A percentile compares a stretch with the other conserved stretches of the same genome.
These are phyloP conservation scores for Penicillium sp. DNA, from an alignment of 2,329 filamentous ascomycete species.

Conservation along the genomic window DNA sequence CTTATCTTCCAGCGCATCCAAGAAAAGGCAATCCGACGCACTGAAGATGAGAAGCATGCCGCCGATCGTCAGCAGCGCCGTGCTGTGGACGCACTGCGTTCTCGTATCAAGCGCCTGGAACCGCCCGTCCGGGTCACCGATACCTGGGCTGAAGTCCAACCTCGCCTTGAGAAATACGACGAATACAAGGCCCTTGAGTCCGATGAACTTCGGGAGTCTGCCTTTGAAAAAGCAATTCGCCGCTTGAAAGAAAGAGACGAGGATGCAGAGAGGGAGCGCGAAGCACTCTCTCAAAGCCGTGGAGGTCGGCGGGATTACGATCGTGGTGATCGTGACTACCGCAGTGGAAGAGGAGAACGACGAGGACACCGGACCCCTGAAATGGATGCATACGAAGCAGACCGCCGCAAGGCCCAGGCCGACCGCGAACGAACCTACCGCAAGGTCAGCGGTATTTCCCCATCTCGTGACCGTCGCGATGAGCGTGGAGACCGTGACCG, in stretches of 20 bases:
- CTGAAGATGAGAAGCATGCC: constrained; percentile 77
- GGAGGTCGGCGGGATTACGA: constrained; percentile 51
- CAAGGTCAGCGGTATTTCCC: constrained; percentile 66
- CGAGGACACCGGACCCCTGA: constrained; percentile 75
- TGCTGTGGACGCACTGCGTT: constrained; percentile 78
- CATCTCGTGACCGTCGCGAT: constrained; percentile 40
- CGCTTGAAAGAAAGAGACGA: constrained; percentile 90
- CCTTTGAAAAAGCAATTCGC: constrained; percentile 88
- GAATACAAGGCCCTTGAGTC: constrained; percentile 81
- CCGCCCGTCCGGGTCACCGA: constrained; percentile 75
- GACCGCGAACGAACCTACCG: constrained; percentile 92
- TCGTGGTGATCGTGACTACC: constrained; percentile 59
- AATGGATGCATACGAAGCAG: constrained; percentile 89
- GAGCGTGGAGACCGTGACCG: constrained; percentile 38
- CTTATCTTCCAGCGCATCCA: constrained; percentile 85
- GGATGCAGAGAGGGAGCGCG: constrained; percentile 64
- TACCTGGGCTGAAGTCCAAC: constrained; percentile 82
- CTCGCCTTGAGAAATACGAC: constrained; percentile 72
- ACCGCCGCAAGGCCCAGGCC: constrained; percentile 87
- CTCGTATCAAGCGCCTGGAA: constrained; percentile 83
- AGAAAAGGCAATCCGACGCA: constrained; percentile 78
- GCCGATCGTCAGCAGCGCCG: constrained; percentile 82
- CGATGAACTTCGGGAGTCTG: constrained; percentile 76
- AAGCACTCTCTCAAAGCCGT: constrained; percentile 48
- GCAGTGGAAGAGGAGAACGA: constrained; percentile 42